Evolutionary conservation across 257 asterid species (phyloP), one percentile per base, ranked within the genome.

Genomic region (Solanum bulbocastanum): DNA sequence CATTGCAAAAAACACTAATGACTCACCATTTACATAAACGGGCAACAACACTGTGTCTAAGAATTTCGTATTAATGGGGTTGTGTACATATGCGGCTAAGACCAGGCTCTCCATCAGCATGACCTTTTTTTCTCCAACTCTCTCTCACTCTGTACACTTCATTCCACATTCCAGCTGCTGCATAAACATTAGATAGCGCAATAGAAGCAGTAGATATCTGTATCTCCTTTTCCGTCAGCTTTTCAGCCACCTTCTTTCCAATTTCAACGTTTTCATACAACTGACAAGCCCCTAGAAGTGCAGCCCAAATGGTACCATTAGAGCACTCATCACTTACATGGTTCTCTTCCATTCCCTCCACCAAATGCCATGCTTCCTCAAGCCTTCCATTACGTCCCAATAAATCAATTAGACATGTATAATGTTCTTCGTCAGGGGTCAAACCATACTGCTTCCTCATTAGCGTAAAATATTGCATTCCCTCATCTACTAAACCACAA

Each of bases 371-470:
- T 49, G 92, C 92, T 75, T 92, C 94, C 35, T 89, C 92, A 58
- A 92, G 91, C 92, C 90, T 92, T 33, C 92, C 92, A 65, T 78
- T 76, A 32, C 92, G 92, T 58, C 92, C 92, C 83, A 90, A 87
- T 88, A 91, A 89, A 69, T 92, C 92, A 83, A 92, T 89, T 83
- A 90, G 36, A 87, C 92, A 92, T 20, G 93, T 92, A 58, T 73
- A 87, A 74, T 90, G 92, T 76, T 90, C 92, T 88, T 89, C 90
- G 23, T 83, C 73, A 5, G 91, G 91, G 25, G 49, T 68, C 86
- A 92, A 62, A 66, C 72, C 87, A 60, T 87, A 90, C 73, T 40
- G 89, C 88, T 87, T 83, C 71, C 66, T 87, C 89, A 92, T 90
- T 87, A 62, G 87, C 83, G 58, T 88, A 86, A 91, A 90, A 87